Evolutionary conservation across 2,329 filamentous ascomycete species (phyloP), one percentile per base, ranked within the genome.

Genomic region (Ophiocordyceps camponoti-saundersi): DNA sequence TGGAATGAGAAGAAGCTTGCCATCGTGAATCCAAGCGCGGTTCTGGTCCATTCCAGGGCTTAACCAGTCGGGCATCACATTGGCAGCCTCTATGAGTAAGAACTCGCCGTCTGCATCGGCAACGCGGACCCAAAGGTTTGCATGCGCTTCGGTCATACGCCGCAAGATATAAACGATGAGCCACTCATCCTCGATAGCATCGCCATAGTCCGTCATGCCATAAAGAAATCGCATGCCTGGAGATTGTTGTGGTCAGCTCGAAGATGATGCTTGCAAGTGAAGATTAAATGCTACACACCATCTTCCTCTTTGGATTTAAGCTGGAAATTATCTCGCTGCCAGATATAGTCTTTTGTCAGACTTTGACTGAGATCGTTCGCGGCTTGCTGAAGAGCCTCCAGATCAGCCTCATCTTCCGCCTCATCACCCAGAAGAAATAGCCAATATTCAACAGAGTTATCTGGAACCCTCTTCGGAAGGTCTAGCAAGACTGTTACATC

Each of bases 131-230:
- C 90, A 98, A 8, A 88, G 69, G 49, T 82, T 72, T 5, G 77
- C 69, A 55, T 85, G 85, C 36, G 74, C 71, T 54, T 73, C 83
- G 54, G 82, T 89, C 54, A 96, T 66, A 63, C 94, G 82, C 42
- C 85, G 79, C 29, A 98, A 70, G 6, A 96, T 67, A 64, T 89
- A 95, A 20, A 96, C 89, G 49, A 96, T 81, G 6, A 96, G 75
- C 93, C 92, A 98, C 67, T 98, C 93, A 56, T 98, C 92, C 57
- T 95, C 90, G 4, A 96, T 80, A 0, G 88, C 92, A 63, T 98
- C 93, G 10, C 90, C 89, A 57, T 88, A 96, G 59, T 90, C 85
- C 1, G 87, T 92, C 46, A 72, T 70, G 20, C 90, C 90, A 51
- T 78, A 75, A 6, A 98, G 72, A 52, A 80, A 79, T n/a, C 69